Evolutionary conservation across 805 yeast species (phyloP).

Genomic region (Jamesozyma hellenica): DNA sequence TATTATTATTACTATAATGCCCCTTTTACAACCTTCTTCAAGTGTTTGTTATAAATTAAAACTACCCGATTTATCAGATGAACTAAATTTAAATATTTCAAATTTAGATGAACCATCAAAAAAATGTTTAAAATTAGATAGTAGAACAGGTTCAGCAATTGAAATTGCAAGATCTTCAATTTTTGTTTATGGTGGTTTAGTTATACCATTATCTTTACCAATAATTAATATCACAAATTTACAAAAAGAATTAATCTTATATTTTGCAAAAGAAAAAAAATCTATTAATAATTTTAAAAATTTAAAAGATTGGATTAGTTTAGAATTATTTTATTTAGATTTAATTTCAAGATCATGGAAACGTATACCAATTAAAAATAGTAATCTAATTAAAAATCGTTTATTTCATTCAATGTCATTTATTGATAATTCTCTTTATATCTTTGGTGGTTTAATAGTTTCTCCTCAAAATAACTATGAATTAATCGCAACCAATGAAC

Average conservation of each 20-base stretch:
- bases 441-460: slow-evolving; percentile 56
- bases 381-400: slow-evolving; percentile 26
- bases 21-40: slow-evolving; percentile 54
- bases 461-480: slow-evolving; percentile 30
- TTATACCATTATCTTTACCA: slow-evolving; percentile 43
- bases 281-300: slow-evolving; percentile 18
- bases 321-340: slow-evolving; percentile 53
- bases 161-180: slow-evolving; percentile 49
- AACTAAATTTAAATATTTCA: slow-evolving; percentile 4
- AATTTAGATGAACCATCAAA: slow-evolving; percentile 32
- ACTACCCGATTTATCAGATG: slow-evolving; percentile 37
- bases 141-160: slow-evolving; percentile 61
- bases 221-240: slow-evolving; percentile 34
- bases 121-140: slow-evolving; percentile 44
- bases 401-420: slow-evolving; percentile 51
- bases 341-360: slow-evolving; percentile 52
- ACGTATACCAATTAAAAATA: slow-evolving; percentile 26
- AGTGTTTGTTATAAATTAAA: slow-evolving; percentile 48
- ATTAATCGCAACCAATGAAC: slow-evolving; percentile 45
- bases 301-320: slow-evolving; percentile 39
- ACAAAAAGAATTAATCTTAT: slow-evolving; percentile 30
- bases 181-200: slow-evolving; percentile 59
- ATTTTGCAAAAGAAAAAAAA: slow-evolving; percentile 21
- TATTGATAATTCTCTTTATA: slow-evolving; percentile 40
- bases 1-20: no score